phyloP scores from a whole-genome alignment of 305 asterid genomes.

The Caryopteris hybrid region DNA sequence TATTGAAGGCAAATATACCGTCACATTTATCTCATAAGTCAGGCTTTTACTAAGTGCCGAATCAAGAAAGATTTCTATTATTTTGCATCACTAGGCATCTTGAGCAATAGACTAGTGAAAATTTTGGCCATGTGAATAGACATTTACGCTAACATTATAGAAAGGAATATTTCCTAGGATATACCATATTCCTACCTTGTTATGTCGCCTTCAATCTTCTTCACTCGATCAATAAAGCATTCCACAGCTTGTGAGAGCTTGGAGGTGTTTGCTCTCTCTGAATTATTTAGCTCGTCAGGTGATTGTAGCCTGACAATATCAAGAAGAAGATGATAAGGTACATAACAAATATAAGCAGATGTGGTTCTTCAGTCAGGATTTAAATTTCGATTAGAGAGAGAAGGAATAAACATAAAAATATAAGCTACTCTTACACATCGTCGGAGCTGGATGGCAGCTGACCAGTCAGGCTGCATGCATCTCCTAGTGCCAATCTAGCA shows the following conservation, averaged over 20 bases:
- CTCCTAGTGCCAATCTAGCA: slow-evolving; percentile 60
- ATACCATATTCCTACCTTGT: slow-evolving; percentile 36
- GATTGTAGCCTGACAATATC: slow-evolving; percentile 29
- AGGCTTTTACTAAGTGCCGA: too few relatives aligned
- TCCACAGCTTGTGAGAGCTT: slow-evolving; percentile 37
- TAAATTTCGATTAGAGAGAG: background rate
- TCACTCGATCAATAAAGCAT: slow-evolving; percentile 35
- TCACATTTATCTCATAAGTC: too few relatives aligned
- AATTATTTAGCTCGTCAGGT: slow-evolving; percentile 32
- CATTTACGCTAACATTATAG: background rate
- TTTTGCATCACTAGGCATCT: too few relatives aligned
- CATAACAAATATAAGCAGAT: background rate
- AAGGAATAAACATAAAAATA: background rate
- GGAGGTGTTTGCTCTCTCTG: slow-evolving; percentile 22
- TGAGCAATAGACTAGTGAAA: background rate
- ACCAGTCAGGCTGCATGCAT: slow-evolving; percentile 48
- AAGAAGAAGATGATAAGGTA: background rate
- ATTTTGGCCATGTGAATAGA: background rate
- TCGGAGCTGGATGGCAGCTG: slow-evolving; percentile 21
- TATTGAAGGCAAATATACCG: too few relatives aligned
- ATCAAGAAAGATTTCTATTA: too few relatives aligned
- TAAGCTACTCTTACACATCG: slow-evolving; percentile 33
- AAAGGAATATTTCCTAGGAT: background rate
- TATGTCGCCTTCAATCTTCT: slow-evolving; percentile 43
- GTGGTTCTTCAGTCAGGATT: background rate